Percentiles rank a stretch among this genome's conserved stretches.
Conservation (phyloP, 106 monocot genomes). For the Alisma plantagoaquatica region DNA sequence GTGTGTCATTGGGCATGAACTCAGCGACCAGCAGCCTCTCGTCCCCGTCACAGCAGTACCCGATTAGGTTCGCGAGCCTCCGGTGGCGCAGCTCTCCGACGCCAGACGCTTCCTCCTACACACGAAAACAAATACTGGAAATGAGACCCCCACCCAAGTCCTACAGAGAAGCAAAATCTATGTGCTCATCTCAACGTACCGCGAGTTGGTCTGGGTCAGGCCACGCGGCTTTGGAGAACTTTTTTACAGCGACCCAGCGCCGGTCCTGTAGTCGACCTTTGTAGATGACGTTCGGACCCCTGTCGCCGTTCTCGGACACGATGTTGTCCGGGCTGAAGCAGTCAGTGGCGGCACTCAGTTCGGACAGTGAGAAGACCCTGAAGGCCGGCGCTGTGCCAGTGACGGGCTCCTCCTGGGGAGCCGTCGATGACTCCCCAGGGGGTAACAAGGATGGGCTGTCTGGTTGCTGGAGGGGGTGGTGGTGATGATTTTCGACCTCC, state of each 20-base stretch:
- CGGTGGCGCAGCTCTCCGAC: slow-evolving; percentile 41
- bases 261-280: slow-evolving; percentile 46
- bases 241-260: slow-evolving; percentile 72
- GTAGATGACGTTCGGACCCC: slow-evolving; percentile 71
- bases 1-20: slow-evolving; percentile 56
- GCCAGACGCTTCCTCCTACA: slow-evolving; percentile 49
- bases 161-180: background rate
- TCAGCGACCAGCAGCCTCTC: slow-evolving; percentile 47
- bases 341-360: slow-evolving; percentile 45
- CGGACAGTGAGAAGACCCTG: slow-evolving; percentile 43
- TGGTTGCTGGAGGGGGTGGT: slow-evolving; percentile 10
- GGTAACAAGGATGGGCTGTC: too few relatives aligned
- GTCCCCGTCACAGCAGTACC: slow-evolving; percentile 53
- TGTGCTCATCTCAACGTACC: too few relatives aligned
- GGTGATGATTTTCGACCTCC: slow-evolving; percentile 4
- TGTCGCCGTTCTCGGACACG: slow-evolving; percentile 83
- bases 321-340: slow-evolving; percentile 50
- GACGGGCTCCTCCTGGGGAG: slow-evolving; percentile 1
- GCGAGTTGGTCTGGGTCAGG: slow-evolving; percentile 81
- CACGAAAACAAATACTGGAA: background rate
- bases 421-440: slow-evolving; percentile 14
- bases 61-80: slow-evolving; percentile 49
- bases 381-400: slow-evolving; percentile 42
- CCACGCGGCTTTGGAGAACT: slow-evolving; percentile 75
- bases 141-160: background rate